Evolutionary conservation across 192 early-diverging fungal genomes (phyloP), one percentile per base, ranked within the genome.

Genomic region (Phycomyces nitens): DNA sequence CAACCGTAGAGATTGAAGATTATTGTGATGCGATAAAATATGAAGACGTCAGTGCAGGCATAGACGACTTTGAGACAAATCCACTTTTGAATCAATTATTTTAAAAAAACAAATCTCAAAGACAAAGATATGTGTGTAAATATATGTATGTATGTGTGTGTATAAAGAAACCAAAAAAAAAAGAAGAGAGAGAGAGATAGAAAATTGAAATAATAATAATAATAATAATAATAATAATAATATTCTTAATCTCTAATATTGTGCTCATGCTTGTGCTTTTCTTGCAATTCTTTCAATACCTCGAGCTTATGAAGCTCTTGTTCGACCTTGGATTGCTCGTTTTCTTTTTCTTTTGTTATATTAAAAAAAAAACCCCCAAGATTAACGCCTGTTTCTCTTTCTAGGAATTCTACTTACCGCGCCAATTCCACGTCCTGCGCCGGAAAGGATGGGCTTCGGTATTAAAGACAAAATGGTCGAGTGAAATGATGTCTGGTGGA

Each of bases 361-460:
- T n/a, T n/a, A n/a, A n/a, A n/a, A n/a, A n/a, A n/a, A n/a, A n/a
- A n/a, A n/a, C n/a, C n/a, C n/a, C n/a, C n/a, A n/a, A n/a, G n/a
- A 53, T 59, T 43, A 23, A 59, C 22, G 3, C n/a, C 20, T 0
- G 21, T 26, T 7, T 38, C 7, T 62, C 14, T 49, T 62, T 18
- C 51, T 62, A 1, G 39, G 39, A 6, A 62, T 15, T 11, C 16
- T 60, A 60, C 55, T 51, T 34, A 34, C 29, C 29, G 7, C 29
- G 29, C 41, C 51, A 60, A 38, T 63, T 58, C 49, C 69, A 64
- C 5, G 12, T 39, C 26, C 43, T 84, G 15, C 88, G 92, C 26
- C 92, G 54, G 16, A 90, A 61, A 21, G 86, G 86, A 71, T 89
- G 88, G 8, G 82, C 87, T 66, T 88, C 88, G 0, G 88, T 90